These are phyloP conservation scores for Panus rudis DNA, from an alignment of 768 basidiomycete genomes.

Conservation along the genomic window DNA sequence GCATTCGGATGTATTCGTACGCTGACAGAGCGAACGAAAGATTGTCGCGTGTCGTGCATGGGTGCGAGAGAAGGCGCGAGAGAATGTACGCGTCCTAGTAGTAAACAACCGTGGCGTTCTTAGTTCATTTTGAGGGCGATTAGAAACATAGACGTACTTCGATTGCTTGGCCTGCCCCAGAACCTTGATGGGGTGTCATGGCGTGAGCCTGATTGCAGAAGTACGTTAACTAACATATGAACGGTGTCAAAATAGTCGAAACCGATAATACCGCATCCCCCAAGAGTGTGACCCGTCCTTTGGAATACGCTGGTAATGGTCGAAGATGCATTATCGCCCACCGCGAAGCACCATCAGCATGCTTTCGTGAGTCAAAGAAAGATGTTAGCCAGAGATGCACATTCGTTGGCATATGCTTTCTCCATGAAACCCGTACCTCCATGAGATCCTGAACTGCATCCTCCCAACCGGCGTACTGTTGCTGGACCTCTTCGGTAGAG, in stretches of 20 bases:
- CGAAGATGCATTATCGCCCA: conserved; percentile 61
- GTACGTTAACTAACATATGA: background rate
- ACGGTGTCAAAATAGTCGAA: background rate
- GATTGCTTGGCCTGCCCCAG: conserved; percentile 13
- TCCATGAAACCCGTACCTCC: conserved; percentile 8
- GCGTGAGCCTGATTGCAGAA: conserved; percentile 10
- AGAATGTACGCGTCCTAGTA: conserved; percentile 25
- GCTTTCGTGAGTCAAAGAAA: conserved; percentile 10
- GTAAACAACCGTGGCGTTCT: background rate
- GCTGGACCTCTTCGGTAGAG: conserved; percentile 16
- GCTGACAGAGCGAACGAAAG: conserved; percentile 21
- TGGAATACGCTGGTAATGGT: conserved; percentile 43
- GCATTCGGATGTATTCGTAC: conserved; percentile 27
- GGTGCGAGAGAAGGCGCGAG: conserved; percentile 22
- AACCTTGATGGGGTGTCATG: conserved; percentile 12
- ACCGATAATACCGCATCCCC: conserved; percentile 23
- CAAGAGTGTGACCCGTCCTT: conserved; percentile 21
- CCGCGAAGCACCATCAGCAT: conserved; percentile 41
- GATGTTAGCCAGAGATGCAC: background rate
- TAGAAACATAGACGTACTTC: conserved; percentile 2
- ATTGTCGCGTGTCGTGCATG: conserved; percentile 15
- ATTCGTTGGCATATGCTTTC: background rate
- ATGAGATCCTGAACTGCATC: conserved; percentile 21
- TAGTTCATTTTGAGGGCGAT: background rate
- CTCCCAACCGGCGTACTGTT: conserved; percentile 24